These are phyloP conservation scores for Tulasnella sp. DNA, from an alignment of 768 basidiomycete species.

Conservation along the genomic window DNA sequence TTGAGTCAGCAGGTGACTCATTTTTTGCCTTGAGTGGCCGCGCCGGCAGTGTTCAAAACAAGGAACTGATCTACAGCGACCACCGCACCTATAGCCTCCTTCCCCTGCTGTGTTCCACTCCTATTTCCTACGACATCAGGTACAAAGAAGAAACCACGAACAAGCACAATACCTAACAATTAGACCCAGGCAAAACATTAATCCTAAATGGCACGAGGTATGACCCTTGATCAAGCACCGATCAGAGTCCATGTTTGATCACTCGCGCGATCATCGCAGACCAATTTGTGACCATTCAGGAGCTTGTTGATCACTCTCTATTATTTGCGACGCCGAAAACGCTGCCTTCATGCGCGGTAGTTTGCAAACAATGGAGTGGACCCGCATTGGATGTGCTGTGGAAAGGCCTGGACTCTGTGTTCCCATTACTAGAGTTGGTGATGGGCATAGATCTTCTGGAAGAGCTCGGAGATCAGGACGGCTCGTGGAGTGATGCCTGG, in stretches of 20 bases:
- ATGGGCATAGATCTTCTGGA: neutral
- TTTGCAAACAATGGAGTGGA: neutral
- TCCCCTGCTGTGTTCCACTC: no score
- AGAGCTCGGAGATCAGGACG: neutral
- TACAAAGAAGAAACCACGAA: neutral
- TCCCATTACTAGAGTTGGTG: neutral
- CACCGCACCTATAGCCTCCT: no score
- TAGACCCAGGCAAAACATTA: neutral
- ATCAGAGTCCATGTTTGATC: no score
- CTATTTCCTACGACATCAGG: no score
- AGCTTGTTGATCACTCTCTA: neutral
- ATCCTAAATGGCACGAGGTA: neutral
- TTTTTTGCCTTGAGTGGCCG: no score
- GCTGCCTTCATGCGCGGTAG: neutral
- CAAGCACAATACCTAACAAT: neutral
- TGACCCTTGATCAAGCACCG: neutral
- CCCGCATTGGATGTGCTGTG: neutral
- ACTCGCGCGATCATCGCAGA: neutral
- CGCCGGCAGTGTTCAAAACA: no score
- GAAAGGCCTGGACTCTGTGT: neutral
- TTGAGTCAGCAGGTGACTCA: no score
- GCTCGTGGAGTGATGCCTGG: neutral
- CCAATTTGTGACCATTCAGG: neutral
- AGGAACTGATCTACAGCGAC: no score
- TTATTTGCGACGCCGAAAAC: neutral